phyloP scores from a whole-genome alignment of 495 filamentous ascomycete genomes.

The Pyrenopolyporus hunteri region DNA sequence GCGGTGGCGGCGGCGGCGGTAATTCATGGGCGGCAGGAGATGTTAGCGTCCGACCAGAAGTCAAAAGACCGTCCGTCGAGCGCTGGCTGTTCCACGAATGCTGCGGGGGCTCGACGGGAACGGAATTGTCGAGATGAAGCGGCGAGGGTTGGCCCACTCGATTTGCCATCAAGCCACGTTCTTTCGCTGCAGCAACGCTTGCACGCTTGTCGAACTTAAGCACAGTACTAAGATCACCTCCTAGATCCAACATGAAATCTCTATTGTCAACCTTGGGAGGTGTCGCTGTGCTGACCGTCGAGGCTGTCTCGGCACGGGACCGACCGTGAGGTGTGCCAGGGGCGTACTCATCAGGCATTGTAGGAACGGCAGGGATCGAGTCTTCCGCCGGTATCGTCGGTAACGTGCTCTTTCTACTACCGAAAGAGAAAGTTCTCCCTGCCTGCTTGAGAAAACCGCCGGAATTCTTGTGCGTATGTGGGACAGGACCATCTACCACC shows the following conservation, averaged over 20 bases:
- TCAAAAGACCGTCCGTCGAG: slow-evolving; percentile 67
- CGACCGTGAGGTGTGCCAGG: slow-evolving; percentile 43
- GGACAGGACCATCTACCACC: slow-evolving; percentile 61
- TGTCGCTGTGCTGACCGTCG: slow-evolving; percentile 69
- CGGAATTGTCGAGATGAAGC: slow-evolving; percentile 63
- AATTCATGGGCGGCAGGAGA: slow-evolving; percentile 32
- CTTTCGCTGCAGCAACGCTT: slow-evolving; percentile 51
- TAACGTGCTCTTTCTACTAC: slow-evolving; percentile 56
- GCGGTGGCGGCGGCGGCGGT: slow-evolving; percentile 19
- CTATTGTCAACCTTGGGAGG: slow-evolving; percentile 70
- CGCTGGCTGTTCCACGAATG: slow-evolving; percentile 73
- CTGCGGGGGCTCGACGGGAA: slow-evolving; percentile 63
- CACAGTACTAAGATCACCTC: slow-evolving; percentile 72
- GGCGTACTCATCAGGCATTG: slow-evolving; percentile 38
- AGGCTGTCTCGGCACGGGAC: slow-evolving; percentile 53
- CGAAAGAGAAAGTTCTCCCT: slow-evolving; percentile 78
- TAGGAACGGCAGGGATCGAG: slow-evolving; percentile 45
- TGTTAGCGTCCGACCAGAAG: slow-evolving; percentile 43
- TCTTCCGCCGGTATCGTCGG: slow-evolving; percentile 54
- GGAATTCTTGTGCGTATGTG: slow-evolving; percentile 59
- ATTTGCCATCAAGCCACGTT: slow-evolving; percentile 47
- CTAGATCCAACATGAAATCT: slow-evolving; percentile 61
- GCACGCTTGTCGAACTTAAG: slow-evolving; percentile 66
- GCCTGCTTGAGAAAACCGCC: slow-evolving; percentile 66
- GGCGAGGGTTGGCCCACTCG: slow-evolving; percentile 59